These are phyloP conservation scores for Chimonanthus praecox DNA, from an alignment of 164 flowering plant species.

Conservation along the genomic window DNA sequence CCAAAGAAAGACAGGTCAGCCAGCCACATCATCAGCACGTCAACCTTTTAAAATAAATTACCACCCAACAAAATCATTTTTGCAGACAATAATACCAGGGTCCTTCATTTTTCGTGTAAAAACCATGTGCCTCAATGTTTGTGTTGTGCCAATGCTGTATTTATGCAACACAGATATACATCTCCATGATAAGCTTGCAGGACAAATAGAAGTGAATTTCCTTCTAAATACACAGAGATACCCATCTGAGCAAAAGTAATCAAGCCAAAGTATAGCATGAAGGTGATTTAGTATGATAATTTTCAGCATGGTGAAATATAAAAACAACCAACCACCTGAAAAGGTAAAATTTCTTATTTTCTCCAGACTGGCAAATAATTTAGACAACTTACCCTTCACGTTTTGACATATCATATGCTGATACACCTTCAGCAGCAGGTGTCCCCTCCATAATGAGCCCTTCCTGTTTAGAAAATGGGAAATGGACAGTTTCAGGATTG, in stretches of 20 bases:
- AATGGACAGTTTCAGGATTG: neutral
- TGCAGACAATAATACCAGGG: too few relatives aligned
- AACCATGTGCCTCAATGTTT: too few relatives aligned
- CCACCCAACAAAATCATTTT: neutral
- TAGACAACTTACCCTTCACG: slow-evolving; percentile 57
- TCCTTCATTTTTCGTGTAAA: too few relatives aligned
- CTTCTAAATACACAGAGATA: neutral
- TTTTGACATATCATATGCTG: slow-evolving; percentile 74
- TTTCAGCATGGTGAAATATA: neutral
- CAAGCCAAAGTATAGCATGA: neutral
- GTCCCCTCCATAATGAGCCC: slow-evolving; percentile 85
- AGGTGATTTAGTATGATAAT: neutral
- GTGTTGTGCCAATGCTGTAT: too few relatives aligned
- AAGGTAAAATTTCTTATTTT: neutral
- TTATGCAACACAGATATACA: too few relatives aligned
- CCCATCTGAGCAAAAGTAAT: neutral
- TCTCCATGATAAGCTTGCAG: too few relatives aligned
- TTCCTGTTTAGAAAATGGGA: slow-evolving; percentile 44
- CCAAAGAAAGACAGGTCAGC: neutral
- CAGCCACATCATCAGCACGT: neutral
- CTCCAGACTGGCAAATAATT: neutral
- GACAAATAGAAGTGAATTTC: neutral
- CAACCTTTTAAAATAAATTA: neutral
- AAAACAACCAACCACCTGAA: neutral
- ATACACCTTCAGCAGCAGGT: slow-evolving; percentile 94